Percentiles rank a stretch among this genome's conserved stretches.
Evolutionary conservation across 2,329 filamentous ascomycete species (phyloP).

Genomic region (Domatiomyces globalis): DNA sequence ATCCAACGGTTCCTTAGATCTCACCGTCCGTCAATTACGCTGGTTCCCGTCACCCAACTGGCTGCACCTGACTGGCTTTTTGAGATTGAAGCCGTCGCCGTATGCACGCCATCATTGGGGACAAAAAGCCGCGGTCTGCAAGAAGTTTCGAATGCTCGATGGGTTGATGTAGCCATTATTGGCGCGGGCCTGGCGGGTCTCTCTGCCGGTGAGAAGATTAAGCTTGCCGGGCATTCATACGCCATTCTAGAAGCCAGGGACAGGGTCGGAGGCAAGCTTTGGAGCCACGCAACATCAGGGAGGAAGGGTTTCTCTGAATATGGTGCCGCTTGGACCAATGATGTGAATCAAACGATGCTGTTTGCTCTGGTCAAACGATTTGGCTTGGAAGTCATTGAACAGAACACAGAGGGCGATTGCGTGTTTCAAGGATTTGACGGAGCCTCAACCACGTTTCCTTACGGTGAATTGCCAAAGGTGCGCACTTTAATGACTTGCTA

Average conservation of each 20-base stretch:
- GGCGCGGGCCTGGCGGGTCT: conserved; percentile 29
- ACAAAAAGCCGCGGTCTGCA: conserved; percentile 43
- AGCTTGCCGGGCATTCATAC: conserved; percentile 22
- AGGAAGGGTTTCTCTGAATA: conserved; percentile 32
- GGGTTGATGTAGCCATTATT: conserved; percentile 25
- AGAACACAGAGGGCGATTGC: conserved; percentile 34
- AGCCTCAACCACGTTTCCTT: conserved; percentile 11
- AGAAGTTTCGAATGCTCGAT: conserved; percentile 24
- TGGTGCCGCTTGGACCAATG: conserved; percentile 48
- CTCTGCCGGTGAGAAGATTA: conserved; percentile 22
- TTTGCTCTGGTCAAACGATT: conserved; percentile 23
- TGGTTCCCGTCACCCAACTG: conserved; percentile 31
- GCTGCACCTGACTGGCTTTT: conserved; percentile 26
- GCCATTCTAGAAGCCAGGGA: conserved; percentile 30
- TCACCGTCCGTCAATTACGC: conserved; percentile 31
- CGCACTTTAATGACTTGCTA: not conserved
- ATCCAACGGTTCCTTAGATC: conserved; percentile 26
- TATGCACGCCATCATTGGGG: conserved; percentile 20
- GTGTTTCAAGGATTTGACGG: conserved; percentile 27
- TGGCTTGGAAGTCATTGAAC: conserved; percentile 33
- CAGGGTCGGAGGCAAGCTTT: conserved; percentile 31
- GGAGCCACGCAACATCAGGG: conserved; percentile 18
- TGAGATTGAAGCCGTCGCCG: conserved; percentile 31
- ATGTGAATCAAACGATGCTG: conserved; percentile 38
- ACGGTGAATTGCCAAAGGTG: conserved; percentile 9